Percentiles rank a stretch among this genome's conserved stretches.
Evolutionary conservation across 768 basidiomycete genomes (phyloP).

Genomic region (Suillus discolor): DNA sequence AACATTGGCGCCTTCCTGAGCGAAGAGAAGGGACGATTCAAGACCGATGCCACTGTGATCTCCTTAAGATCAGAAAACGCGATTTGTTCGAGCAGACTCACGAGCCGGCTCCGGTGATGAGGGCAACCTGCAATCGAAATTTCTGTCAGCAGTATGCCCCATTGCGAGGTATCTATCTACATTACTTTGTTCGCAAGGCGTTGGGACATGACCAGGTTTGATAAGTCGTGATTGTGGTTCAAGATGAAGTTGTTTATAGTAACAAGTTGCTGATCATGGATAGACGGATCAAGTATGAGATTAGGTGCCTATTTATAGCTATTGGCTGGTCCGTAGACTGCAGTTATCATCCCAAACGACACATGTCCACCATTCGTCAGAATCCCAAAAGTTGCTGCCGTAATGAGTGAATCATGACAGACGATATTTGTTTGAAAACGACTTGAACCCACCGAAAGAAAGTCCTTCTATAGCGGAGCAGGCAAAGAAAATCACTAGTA

Average conservation of each 20-base stretch:
- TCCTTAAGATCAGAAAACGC: conserved; percentile 21
- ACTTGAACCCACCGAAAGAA: neutral
- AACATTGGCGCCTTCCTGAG: conserved; percentile 91
- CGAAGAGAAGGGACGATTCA: conserved; percentile 94
- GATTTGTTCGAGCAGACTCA: conserved; percentile 42
- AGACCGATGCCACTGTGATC: conserved; percentile 87
- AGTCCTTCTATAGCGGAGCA: neutral
- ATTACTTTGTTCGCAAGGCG: conserved; percentile 68
- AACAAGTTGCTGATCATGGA: neutral
- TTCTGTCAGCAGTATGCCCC: conserved; percentile 15
- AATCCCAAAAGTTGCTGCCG: neutral
- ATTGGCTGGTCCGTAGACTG: no score
- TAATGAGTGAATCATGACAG: neutral
- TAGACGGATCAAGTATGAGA: neutral
- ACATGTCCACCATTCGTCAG: neutral
- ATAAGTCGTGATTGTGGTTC: conserved; percentile 10
- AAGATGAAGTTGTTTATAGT: neutral
- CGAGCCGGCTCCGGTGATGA: conserved; percentile 91
- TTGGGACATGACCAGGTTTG: conserved; percentile 50
- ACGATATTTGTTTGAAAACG: neutral
- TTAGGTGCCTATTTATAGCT: neutral
- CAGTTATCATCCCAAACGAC: neutral
- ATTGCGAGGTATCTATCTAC: conserved; percentile 8
- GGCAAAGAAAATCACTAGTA: neutral
- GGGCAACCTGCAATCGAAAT: conserved; percentile 52